Base-by-base conservation (phyloP, 495 filamentous ascomycete genomes). In the Margaritispora aquatica region DNA sequence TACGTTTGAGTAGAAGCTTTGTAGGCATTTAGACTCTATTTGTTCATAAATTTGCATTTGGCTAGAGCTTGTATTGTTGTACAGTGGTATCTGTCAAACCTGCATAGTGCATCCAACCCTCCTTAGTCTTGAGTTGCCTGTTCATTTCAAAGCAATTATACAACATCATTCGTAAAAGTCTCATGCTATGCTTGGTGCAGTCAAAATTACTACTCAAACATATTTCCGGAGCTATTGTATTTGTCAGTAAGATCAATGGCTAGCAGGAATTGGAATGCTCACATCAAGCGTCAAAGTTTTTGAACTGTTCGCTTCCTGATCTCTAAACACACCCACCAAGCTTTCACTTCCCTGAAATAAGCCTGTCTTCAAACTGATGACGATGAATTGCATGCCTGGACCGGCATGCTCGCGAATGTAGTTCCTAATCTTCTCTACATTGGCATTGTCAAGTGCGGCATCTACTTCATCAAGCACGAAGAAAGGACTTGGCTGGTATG, bases 381-480 rank as follows among this genome's bases (percentile, higher is more conserved):
- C 95, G 61, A 99, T 93, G 68, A 99, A 99, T 78, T 99, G 94
- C 88, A 97, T 96, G 2, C 94, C 94, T 4, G 95, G 94, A 5
- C 90, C 89, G 0, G 94, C 91, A 71, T 97, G 93, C 64, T 92
- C 89, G 24, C 87, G 84, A 59, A 99, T 95, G 69, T 97, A 97
- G 68, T 91, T 90, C 63, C 89, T 90, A 73, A 99, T 92, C 68
- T 93, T 90, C 54, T 90, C 86, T 20, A 97, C 92, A 67, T 99
- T 97, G 52, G 91, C 92, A 70, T 94, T 95, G 68, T 99, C 94
- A 15, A 99, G 86, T 23, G 94, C 95, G 24, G 94, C 94, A 68
- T 99, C 94, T 27, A 99, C 92, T 73, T 99, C 94, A 72, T 99
- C 94, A 24, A 99, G 84, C 53, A 99, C 95, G 73, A 97, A 99